phyloP scores from a whole-genome alignment of 306 rosid genomes.

The Adenanthera pavonina region DNA sequence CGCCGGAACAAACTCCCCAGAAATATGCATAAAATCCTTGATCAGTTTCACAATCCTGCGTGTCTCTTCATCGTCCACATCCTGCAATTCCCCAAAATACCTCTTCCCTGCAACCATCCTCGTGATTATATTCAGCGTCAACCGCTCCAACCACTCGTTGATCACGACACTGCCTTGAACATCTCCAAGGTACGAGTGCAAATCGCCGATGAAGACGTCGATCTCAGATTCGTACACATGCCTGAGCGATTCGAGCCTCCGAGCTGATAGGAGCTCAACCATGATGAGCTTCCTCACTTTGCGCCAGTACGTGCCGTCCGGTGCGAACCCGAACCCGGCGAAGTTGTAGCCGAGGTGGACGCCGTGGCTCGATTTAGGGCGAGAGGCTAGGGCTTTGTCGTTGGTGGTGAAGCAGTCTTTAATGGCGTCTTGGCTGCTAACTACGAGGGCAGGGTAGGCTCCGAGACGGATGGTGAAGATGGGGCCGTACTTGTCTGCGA shows the following conservation, averaged over 20 bases:
- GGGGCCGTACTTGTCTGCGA: too few species aligned
- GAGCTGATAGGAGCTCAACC: conserved; percentile 52
- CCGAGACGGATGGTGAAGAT: too few species aligned
- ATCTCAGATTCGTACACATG: conserved; percentile 46
- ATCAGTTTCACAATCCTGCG: conserved; percentile 50
- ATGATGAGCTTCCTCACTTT: conserved; percentile 49
- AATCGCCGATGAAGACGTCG: conserved; percentile 38
- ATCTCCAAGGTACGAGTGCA: neutral
- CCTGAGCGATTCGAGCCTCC: conserved; percentile 47
- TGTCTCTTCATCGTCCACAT: conserved; percentile 51
- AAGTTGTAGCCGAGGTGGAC: conserved; percentile 52
- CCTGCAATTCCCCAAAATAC: conserved; percentile 47
- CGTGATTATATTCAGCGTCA: conserved; percentile 50
- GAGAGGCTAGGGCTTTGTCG: conserved; percentile 50
- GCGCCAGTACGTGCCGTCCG: conserved; percentile 52
- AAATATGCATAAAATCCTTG: conserved; percentile 51
- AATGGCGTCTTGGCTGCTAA: too few species aligned
- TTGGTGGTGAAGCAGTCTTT: conserved; percentile 33
- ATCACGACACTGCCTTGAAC: conserved; percentile 33
- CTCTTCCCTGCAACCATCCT: conserved; percentile 57
- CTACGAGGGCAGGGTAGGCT: too few species aligned
- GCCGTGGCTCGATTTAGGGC: conserved; percentile 55
- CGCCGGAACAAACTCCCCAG: conserved; percentile 50
- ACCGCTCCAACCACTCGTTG: conserved; percentile 51
- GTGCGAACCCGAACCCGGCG: conserved; percentile 58